Base-by-base conservation (phyloP, 2,329 filamentous ascomycete genomes). In the Penicillium aurantiogriseum region DNA sequence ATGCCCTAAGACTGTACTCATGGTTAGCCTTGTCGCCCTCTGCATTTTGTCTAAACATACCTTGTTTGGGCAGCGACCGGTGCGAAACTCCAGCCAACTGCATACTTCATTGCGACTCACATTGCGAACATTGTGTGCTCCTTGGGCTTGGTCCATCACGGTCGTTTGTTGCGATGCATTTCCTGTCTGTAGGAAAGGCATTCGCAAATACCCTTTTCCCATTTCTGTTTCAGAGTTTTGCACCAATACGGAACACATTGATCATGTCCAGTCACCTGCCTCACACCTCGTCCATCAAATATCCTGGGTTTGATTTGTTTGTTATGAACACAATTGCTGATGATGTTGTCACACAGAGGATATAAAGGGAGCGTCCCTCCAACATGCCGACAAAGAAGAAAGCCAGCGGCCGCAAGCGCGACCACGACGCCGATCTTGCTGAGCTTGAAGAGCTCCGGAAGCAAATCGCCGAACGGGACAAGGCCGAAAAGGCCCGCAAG, bases 371-470 rank as follows among this genome's bases (percentile, higher is more conserved):
- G 7, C 4, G 19, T n/a, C 5, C 7, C 11, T 31, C 23, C 42
- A 23, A 25, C 42, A 57, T 51, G 40, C 21, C 50, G 2, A 38
- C 46, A 0, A 51, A 44, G 46, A 55, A 54, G 35, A 54, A 55
- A 50, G 29, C 21, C 13, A 21, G 9, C 6, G 7, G 17, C 19
- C 36, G 23, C 8, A 55, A 51, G 29, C 38, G 38, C 45, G 15
- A 43, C 27, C 35, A 23, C 2, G 36, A 42, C 9, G 36, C 19
- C 3, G 52, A 54, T 8, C 23, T 27, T 5, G 53, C 36, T 13
- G 52, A 55, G 27, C n/a, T 51, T 11, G 53, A 51, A n/a, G 15
- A 15, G 10, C 46, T 51, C 19, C 53, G 39, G 17, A 40, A 50
- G 10, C 7, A 43, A 13, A 36, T 42, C 3, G 52, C 29, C 2